A percentile compares a stretch with the other conserved stretches of the same genome.
Evolutionary conservation across 768 basidiomycete genomes (phyloP).

Genomic region (Phaffia australis): DNA sequence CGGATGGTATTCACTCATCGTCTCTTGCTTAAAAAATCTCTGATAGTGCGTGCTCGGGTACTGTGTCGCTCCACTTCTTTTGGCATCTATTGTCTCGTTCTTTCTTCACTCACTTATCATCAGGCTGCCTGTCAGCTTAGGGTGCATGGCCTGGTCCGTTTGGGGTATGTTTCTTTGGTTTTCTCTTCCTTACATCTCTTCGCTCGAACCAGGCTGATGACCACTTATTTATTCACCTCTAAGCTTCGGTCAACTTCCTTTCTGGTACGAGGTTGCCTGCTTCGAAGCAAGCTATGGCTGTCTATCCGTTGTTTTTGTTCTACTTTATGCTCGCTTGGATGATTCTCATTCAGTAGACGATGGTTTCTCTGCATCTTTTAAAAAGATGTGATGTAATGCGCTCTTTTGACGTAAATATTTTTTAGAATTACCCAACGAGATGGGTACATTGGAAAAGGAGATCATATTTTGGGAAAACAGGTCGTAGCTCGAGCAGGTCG

Average conservation of each 20-base stretch:
- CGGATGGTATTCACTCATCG: background rate
- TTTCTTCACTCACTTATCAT: conserved; percentile 24
- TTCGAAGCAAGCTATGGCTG: conserved; percentile 17
- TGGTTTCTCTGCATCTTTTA: no score
- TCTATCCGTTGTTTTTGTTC: conserved; percentile 24
- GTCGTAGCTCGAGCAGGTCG: no score
- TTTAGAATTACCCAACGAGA: no score
- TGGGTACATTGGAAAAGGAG: no score
- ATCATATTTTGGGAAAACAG: no score
- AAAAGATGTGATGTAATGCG: no score
- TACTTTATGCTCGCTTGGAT: conserved; percentile 26
- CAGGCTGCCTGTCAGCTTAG: conserved; percentile 20
- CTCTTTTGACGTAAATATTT: no score
- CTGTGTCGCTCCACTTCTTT: conserved; percentile 23
- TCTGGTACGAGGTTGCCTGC: conserved; percentile 13
- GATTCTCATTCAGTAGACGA: conserved; percentile 20
- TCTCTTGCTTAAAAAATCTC: background rate
- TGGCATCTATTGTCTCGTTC: conserved; percentile 25
- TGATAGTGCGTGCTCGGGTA: conserved; percentile 25
- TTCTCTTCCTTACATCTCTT: background rate
- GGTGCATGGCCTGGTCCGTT: conserved; percentile 18
- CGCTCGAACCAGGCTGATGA: background rate
- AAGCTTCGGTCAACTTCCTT: conserved; percentile 19
- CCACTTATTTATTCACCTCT: background rate
- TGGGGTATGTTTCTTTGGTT: conserved; percentile 17